phyloP scores from a whole-genome alignment of 2,329 filamentous ascomycete species.

The Aspergillus costaricaensis region DNA sequence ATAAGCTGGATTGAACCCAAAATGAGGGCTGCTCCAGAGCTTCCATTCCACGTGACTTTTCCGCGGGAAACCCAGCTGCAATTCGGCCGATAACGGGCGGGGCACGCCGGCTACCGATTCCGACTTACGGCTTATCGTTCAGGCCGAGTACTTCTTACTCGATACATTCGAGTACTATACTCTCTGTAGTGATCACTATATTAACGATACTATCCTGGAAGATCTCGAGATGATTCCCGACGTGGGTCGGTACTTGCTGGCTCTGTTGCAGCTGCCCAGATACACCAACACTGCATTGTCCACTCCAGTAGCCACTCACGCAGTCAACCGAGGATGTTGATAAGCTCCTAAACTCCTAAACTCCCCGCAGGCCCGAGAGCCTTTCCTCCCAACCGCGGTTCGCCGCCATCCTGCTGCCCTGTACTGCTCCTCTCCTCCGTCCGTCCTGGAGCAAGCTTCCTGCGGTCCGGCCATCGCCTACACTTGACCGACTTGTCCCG shows the following conservation, averaged over 20 bases:
- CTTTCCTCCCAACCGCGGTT: slow-evolving; percentile 21
- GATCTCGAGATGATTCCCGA: neutral
- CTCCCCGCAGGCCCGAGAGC: slow-evolving; percentile 25
- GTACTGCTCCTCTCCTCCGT: neutral
- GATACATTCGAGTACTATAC: neutral
- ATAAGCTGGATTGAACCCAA: neutral
- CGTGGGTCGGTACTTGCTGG: neutral
- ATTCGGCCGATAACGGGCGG: slow-evolving; percentile 20
- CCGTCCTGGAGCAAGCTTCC: neutral
- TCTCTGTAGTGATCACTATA: neutral
- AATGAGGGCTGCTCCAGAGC: neutral
- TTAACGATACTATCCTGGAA: neutral
- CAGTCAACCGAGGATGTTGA: slow-evolving; percentile 12
- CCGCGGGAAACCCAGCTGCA: slow-evolving; percentile 21
- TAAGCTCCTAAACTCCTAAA: slow-evolving; percentile 11
- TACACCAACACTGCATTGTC: neutral
- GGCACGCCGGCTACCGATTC: slow-evolving; percentile 6
- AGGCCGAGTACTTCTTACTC: neutral
- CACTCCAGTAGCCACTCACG: neutral
- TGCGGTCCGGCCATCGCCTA: neutral
- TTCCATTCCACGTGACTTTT: slow-evolving; percentile 20
- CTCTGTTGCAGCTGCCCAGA: neutral
- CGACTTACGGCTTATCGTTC: neutral
- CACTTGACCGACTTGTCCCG: neutral
- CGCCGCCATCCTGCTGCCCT: neutral